Evolutionary conservation across 805 yeast species (phyloP), one percentile per base, ranked within the genome.

Genomic region (Candida maltosa): DNA sequence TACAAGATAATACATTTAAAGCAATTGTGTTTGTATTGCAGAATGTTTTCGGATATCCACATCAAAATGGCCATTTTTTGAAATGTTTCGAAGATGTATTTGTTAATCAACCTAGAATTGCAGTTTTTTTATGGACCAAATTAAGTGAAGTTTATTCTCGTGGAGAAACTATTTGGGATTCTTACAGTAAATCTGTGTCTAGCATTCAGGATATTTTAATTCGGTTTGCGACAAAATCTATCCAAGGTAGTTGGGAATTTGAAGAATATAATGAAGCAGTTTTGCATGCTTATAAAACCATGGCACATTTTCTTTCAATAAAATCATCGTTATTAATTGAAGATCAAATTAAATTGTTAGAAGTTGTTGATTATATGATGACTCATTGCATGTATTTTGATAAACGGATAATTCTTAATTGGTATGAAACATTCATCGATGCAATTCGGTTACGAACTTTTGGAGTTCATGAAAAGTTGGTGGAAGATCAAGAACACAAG

Each of bases 261-360:
- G 56, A 58, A 44, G 35, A 52, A 56, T 40, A 55, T 63, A 32
- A 56, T 58, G 29, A 50, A 44, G 29, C 51, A 21, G 58, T 54
- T 48, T 44, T 37, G 32, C 65, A 44, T 48, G 70, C 46, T 58
- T 74, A 56, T 54, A 57, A 48, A 57, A 60, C 65, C 0, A 62
- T 56, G 7, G 46, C 71, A 2, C 50, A 49, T 31, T 81, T 82
- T 47, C 62, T 82, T 34, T 51, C 69, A 0, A 51, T 74, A 17
- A 65, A 67, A 17, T 65, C 73, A 17, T 72, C 69, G 3, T 49
- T 67, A 1, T 62, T 79, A 34, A 60, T 76, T 25, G 67, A 73
- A 19, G 89, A 81, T 51, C 93, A 84, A 55, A 60, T 76, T n/a
- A 57, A 75, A 22, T 56, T 85, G 19, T 53, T 84, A 40, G 84